Evolutionary conservation across 139 green algal genomes (phyloP).

Genomic region (Prasinococcaceae sp.): DNA sequence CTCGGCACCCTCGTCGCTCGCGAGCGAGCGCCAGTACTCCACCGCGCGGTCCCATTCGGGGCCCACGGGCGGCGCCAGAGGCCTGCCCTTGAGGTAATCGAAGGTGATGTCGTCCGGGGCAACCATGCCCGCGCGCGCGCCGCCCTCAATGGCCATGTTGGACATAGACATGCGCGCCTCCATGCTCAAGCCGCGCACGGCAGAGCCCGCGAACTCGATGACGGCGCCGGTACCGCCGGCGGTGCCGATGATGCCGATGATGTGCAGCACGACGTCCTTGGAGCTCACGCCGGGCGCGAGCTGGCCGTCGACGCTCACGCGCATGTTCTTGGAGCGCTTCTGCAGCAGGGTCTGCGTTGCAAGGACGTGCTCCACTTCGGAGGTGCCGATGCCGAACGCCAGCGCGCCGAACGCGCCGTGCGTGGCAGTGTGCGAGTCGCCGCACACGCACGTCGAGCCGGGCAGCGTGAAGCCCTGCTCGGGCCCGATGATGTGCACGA

Average conservation of each 20-base stretch:
- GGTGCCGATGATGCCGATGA: slow-evolving; percentile 27
- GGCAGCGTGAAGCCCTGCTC: slow-evolving; percentile 28
- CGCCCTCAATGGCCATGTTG: slow-evolving; percentile 37
- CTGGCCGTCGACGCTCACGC: slow-evolving; percentile 21
- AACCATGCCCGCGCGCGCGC: slow-evolving; percentile 28
- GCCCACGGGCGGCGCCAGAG: slow-evolving; percentile 23
- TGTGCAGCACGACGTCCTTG: slow-evolving; percentile 26
- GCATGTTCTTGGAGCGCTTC: slow-evolving; percentile 25
- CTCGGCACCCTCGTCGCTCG: slow-evolving; percentile 14
- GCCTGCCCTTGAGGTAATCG: slow-evolving; percentile 28
- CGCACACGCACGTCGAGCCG: slow-evolving; percentile 22
- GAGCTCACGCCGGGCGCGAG: slow-evolving; percentile 12
- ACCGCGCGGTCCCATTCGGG: slow-evolving; percentile 21
- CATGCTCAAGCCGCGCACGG: slow-evolving; percentile 25
- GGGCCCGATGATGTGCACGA: slow-evolving; percentile 29
- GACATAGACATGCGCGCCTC: slow-evolving; percentile 32
- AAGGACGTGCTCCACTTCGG: slow-evolving; percentile 26
- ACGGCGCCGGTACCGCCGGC: slow-evolving; percentile 19
- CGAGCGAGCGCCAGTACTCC: slow-evolving; percentile 16
- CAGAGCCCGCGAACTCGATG: slow-evolving; percentile 27
- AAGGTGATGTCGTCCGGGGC: slow-evolving; percentile 31
- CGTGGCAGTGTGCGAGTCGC: slow-evolving; percentile 28
- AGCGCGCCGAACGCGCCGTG: slow-evolving; percentile 28
- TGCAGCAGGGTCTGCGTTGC: slow-evolving; percentile 27
- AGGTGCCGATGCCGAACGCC: slow-evolving; percentile 27